Conservation (phyloP, 495 filamentous ascomycete species). For the Annulohypoxylon nitens region DNA sequence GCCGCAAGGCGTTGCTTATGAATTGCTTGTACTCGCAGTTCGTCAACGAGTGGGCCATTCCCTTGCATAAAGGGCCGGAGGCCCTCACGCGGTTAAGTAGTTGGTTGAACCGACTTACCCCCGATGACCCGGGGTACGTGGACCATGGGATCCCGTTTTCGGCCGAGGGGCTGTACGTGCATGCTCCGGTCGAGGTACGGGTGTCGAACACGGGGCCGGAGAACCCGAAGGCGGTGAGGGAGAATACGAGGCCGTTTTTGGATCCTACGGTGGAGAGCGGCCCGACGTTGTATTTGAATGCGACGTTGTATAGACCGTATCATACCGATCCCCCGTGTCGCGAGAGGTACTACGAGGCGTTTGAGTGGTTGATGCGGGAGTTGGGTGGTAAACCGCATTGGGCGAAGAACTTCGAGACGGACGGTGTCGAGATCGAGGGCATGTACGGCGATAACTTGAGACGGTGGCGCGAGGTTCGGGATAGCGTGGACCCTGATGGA, state of each 20-base stretch:
- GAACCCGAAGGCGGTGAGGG: slow-evolving; percentile 63
- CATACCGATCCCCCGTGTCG: slow-evolving; percentile 80
- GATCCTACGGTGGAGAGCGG: slow-evolving; percentile 74
- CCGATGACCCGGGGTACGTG: slow-evolving; percentile 65
- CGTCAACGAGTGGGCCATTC: slow-evolving; percentile 98
- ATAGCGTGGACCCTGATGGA: slow-evolving; percentile 85
- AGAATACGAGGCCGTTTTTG: slow-evolving; percentile 75
- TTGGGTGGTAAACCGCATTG: slow-evolving; percentile 93
- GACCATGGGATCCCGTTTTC: slow-evolving; percentile 83
- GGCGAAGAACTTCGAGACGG: slow-evolving; percentile 91
- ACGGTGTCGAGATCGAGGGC: slow-evolving; percentile 66
- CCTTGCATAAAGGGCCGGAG: slow-evolving; percentile 88
- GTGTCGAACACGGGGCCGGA: slow-evolving; percentile 65
- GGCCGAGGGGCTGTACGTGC: slow-evolving; percentile 83
- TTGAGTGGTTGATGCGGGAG: slow-evolving; percentile 96
- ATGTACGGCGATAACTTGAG: slow-evolving; percentile 69
- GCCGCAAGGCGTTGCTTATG: slow-evolving; percentile 85
- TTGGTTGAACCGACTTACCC: slow-evolving; percentile 79
- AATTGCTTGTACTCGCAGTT: slow-evolving; percentile 97
- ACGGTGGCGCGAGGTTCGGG: slow-evolving; percentile 75
- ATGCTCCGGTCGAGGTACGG: slow-evolving; percentile 62
- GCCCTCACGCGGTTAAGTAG: slow-evolving; percentile 83
- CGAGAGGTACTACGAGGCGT: slow-evolving; percentile 87
- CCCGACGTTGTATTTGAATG: slow-evolving; percentile 94
- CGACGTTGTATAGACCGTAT: slow-evolving; percentile 94